These are phyloP conservation scores for Metarhizium robertsii DNA, from an alignment of 2,329 filamentous ascomycete species.

Conservation along the genomic window DNA sequence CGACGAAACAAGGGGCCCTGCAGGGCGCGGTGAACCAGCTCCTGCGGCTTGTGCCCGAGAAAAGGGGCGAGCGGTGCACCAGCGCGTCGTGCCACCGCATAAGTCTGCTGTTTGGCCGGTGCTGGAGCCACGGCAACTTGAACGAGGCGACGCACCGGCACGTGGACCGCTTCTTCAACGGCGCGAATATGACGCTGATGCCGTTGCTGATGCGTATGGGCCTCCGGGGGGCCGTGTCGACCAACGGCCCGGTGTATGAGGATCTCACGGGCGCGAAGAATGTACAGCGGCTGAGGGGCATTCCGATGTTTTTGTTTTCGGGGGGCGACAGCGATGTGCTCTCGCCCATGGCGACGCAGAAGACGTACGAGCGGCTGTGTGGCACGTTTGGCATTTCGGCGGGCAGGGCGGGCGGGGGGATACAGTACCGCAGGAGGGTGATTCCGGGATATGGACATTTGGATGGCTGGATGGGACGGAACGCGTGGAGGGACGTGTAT, in stretches of 20 bases:
- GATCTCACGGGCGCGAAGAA: conserved; percentile 40
- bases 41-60: conserved; percentile 48
- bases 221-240: conserved; percentile 37
- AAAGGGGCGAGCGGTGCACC: conserved; percentile 47
- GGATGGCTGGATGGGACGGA: conserved; percentile 53
- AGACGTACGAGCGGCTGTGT: conserved; percentile 42
- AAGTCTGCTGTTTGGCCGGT: conserved; percentile 49
- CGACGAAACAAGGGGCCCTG: conserved; percentile 30
- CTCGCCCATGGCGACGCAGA: conserved; percentile 41
- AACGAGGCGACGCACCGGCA: conserved; percentile 56
- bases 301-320: conserved; percentile 48
- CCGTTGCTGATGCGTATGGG: conserved; percentile 49
- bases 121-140: conserved; percentile 55
- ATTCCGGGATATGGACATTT: conserved; percentile 51
- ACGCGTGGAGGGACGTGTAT: conserved; percentile 50
- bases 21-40: conserved; percentile 45
- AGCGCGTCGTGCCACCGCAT: conserved; percentile 52
- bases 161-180: conserved; percentile 52
- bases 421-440: conserved; percentile 41
- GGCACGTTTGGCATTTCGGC: conserved; percentile 36
- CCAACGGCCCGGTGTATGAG: conserved; percentile 38
- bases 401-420: conserved; percentile 16
- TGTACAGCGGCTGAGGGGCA: conserved; percentile 36
- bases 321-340: conserved; percentile 49
- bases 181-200: conserved; percentile 50